These are phyloP conservation scores for Zygoascus meyerae DNA, from an alignment of 1,139 yeast genomes.

Conservation along the genomic window DNA sequence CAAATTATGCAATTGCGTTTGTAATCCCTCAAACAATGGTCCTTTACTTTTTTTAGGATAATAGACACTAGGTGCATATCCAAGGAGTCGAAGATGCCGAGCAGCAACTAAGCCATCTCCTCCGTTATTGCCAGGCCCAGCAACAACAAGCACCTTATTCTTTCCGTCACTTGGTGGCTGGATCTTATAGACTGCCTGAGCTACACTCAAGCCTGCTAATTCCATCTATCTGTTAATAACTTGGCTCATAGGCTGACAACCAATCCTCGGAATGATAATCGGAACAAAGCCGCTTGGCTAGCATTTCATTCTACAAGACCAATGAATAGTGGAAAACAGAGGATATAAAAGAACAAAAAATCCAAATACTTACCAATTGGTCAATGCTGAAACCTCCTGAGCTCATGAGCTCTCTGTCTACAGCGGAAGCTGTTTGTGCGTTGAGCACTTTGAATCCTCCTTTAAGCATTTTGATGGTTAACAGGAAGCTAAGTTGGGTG, in stretches of 20 bases:
- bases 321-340: background rate
- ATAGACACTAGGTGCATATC: constrained; percentile 60
- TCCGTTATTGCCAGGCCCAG: constrained; percentile 95
- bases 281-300: background rate
- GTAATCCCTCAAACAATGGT: constrained; percentile 38
- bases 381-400: constrained; percentile 77
- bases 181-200: constrained; percentile 68
- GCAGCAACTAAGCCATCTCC: constrained; percentile 98
- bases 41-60: constrained; percentile 38
- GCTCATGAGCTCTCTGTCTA: constrained; percentile 86
- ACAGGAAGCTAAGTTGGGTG: background rate
- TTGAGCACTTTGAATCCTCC: constrained; percentile 14
- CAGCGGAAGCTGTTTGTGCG: constrained; percentile 69
- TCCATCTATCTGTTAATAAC: constrained; percentile 52
- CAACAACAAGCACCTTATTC: constrained; percentile 56
- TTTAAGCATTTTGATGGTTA: background rate
- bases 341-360: background rate
- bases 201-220: constrained; percentile 90
- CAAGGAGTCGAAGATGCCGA: constrained; percentile 76
- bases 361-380: constrained; percentile 47
- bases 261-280: background rate
- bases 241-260: too few relatives aligned
- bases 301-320: background rate
- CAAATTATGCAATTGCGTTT: constrained; percentile 56
- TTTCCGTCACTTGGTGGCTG: constrained; percentile 46